Evolutionary conservation across 139 green algal genomes (phyloP).

Genomic region (Chlorokybus atmophyticus): DNA sequence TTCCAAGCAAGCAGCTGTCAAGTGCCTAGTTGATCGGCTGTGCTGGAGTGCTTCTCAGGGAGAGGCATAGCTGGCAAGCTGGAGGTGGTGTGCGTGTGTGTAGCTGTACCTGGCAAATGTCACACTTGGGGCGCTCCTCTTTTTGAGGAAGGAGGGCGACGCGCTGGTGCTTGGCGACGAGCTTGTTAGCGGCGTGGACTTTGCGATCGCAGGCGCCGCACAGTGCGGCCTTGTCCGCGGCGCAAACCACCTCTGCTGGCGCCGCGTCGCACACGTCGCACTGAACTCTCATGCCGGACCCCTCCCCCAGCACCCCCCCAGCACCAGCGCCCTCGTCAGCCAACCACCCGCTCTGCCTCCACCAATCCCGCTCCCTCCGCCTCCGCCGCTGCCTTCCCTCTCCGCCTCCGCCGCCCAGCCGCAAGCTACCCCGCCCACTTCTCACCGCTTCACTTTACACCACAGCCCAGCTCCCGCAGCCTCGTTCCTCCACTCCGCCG

Average conservation of each 20-base stretch:
- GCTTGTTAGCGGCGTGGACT: constrained; percentile 25
- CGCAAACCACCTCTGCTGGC: constrained; percentile 23
- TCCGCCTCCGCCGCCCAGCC: too few species aligned
- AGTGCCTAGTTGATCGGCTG: background rate
- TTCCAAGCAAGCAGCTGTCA: background rate
- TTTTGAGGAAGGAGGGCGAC: constrained; percentile 4
- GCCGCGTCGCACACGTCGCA: too few species aligned
- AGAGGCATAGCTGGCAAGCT: background rate
- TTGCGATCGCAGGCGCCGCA: constrained; percentile 23
- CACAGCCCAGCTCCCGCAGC: too few species aligned
- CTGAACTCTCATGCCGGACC: too few species aligned
- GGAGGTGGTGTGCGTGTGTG: background rate
- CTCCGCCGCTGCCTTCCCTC: too few species aligned
- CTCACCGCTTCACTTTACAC: too few species aligned
- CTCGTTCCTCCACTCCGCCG: too few species aligned
- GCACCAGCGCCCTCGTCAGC: too few species aligned
- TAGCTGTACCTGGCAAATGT: constrained; percentile 24
- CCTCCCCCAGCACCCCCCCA: too few species aligned
- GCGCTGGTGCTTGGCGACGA: constrained; percentile 23
- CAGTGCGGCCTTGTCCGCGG: constrained; percentile 25
- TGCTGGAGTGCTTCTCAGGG: background rate
- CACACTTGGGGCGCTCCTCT: constrained; percentile 10
- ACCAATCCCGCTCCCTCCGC: too few species aligned
- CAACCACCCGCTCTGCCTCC: too few species aligned
- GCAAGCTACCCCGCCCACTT: too few species aligned